Conservation (phyloP, 2,329 filamentous ascomycete species). For the Aspergillus puulaauensis region DNA sequence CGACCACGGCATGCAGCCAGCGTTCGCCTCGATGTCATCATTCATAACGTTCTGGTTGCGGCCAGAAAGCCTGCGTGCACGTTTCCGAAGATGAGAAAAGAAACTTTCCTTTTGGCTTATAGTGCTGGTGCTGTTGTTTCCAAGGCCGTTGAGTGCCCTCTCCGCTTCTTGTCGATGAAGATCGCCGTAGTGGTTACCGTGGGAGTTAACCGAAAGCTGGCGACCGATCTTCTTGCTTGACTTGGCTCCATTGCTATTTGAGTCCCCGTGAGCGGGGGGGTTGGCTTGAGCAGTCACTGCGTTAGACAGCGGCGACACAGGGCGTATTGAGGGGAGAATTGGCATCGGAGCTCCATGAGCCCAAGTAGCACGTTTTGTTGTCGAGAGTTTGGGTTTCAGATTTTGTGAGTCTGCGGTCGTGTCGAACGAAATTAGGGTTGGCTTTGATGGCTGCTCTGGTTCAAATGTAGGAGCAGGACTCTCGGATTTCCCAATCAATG, state of each 20-base stretch:
- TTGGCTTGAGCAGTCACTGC: conserved; percentile 86
- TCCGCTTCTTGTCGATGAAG: conserved; percentile 89
- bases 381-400: conserved; percentile 57
- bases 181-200: conserved; percentile 89
- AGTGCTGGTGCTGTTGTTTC: conserved; percentile 71
- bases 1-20: conserved; percentile 85
- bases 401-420: conserved; percentile 43
- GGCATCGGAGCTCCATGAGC: conserved; percentile 87
- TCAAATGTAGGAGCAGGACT: conserved; percentile 61
- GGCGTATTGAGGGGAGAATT: conserved; percentile 89
- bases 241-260: conserved; percentile 55
- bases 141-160: conserved; percentile 75
- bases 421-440: conserved; percentile 44
- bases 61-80: conserved; percentile 87
- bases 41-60: conserved; percentile 81
- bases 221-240: conserved; percentile 85
- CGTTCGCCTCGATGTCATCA: conserved; percentile 90
- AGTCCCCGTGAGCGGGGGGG: conserved; percentile 54
- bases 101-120: conserved; percentile 90
- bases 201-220: conserved; percentile 88
- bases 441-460: conserved; percentile 37
- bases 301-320: conserved; percentile 95
- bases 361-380: conserved; percentile 89
- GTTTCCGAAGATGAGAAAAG: conserved; percentile 94
- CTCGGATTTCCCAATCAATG: conserved; percentile 78